A percentile compares a stretch with the other conserved stretches of the same genome.
Conservation (phyloP, 805 yeast species). For the Scheffersomyces stipitis region DNA sequence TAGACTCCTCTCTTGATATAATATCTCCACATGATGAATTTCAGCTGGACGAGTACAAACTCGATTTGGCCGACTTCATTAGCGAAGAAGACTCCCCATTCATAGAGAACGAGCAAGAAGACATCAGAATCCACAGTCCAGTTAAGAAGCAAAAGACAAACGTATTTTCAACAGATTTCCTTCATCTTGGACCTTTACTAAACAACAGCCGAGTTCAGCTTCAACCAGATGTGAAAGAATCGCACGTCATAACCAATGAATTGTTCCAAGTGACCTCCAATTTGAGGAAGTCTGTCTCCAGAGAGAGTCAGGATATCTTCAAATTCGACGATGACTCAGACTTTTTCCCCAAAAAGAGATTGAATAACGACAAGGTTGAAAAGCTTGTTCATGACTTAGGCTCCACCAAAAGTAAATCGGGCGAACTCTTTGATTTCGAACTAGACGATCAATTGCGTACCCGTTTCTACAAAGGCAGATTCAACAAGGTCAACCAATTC, state of each 20-base stretch:
- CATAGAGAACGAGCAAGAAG: too few relatives aligned
- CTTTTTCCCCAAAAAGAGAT: constrained; percentile 16
- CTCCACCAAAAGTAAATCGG: constrained; percentile 20
- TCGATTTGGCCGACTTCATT: too few relatives aligned
- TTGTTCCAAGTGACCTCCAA: constrained; percentile 28
- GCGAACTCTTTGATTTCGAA: constrained; percentile 23
- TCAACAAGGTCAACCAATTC: constrained; percentile 18
- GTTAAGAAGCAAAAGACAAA: too few relatives aligned
- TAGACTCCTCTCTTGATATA: neutral
- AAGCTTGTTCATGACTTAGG: constrained; percentile 35
- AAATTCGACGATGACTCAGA: constrained; percentile 14
- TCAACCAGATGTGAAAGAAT: neutral
- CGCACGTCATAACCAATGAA: constrained; percentile 21
- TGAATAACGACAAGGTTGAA: constrained; percentile 37
- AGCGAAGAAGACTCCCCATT: too few relatives aligned
- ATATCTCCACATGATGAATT: too few relatives aligned
- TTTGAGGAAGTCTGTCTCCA: constrained; percentile 2
- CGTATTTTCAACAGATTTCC: neutral
- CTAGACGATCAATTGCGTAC: constrained; percentile 36
- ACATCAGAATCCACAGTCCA: too few relatives aligned
- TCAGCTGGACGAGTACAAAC: too few relatives aligned
- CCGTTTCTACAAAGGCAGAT: constrained; percentile 35
- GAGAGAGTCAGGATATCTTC: constrained; percentile 5
- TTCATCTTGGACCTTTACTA: neutral
- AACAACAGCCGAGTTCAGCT: neutral